phyloP scores from a whole-genome alignment of 306 rosid species.

The Prunus campanulata region DNA sequence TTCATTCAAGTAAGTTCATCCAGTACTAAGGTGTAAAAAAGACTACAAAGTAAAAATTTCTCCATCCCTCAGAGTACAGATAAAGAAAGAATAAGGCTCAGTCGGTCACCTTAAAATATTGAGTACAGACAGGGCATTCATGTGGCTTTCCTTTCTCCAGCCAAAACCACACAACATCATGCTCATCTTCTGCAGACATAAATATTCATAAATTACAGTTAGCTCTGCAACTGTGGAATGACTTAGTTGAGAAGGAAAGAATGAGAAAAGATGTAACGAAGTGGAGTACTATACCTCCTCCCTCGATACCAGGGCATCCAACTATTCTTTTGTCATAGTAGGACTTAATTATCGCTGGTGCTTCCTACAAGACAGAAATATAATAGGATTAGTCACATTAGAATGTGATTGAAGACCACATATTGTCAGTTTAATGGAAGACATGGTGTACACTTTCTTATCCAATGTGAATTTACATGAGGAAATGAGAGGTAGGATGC shows the following conservation, averaged over 20 bases:
- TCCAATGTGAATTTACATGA: too few species aligned
- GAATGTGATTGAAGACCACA: background rate
- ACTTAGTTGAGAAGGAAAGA: background rate
- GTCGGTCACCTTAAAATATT: constrained; percentile 37
- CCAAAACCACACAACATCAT: constrained; percentile 61
- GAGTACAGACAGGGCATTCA: constrained; percentile 50
- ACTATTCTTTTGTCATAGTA: constrained; percentile 43
- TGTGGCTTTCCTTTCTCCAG: constrained; percentile 47
- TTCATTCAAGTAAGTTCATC: background rate
- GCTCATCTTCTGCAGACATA: constrained; percentile 41
- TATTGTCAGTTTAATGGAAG: background rate
- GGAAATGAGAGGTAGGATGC: background rate
- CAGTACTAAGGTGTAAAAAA: background rate
- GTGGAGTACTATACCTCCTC: constrained; percentile 29
- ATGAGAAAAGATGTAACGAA: background rate
- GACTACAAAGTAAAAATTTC: background rate
- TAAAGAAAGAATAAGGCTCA: background rate
- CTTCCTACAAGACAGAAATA: constrained; percentile 30
- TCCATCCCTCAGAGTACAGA: background rate
- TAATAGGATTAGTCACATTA: background rate
- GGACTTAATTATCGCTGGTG: constrained; percentile 45
- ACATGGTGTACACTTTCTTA: background rate
- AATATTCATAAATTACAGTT: background rate
- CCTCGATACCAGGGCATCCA: constrained; percentile 56
- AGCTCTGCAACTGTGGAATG: background rate